A percentile compares a stretch with the other conserved stretches of the same genome.
Conservation (phyloP, 306 rosid species). For the Malus asiatica region DNA sequence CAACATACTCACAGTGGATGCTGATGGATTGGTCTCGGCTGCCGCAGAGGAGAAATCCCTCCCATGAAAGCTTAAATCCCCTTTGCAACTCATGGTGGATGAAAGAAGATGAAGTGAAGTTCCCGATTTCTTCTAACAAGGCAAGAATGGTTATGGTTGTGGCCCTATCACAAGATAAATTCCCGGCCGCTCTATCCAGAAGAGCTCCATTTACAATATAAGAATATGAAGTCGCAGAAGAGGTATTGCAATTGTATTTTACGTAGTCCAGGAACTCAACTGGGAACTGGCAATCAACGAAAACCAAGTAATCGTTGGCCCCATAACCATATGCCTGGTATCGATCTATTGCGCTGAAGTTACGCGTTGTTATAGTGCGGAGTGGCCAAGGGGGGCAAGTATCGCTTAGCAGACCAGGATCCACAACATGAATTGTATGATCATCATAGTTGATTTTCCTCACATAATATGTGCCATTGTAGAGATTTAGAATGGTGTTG, state of each 20-base stretch:
- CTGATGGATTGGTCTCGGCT: background rate
- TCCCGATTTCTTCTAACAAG: no score
- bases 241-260: background rate
- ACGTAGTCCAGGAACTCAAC: background rate
- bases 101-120: background rate
- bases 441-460: background rate
- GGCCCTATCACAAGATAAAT: no score
- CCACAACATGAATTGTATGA: slow-evolving; percentile 13
- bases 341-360: background rate
- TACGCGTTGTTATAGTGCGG: background rate
- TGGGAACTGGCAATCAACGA: background rate
- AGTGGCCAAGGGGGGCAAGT: slow-evolving; percentile 2
- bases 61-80: background rate
- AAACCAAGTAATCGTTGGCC: background rate
- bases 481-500: background rate
- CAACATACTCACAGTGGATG: background rate
- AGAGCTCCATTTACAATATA: background rate
- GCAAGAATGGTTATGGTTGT: no score
- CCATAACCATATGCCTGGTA: background rate
- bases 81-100: background rate
- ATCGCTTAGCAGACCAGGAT: background rate
- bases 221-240: background rate
- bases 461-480: background rate
- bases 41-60: background rate
- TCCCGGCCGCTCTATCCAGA: no score